Evolutionary conservation across 2,329 filamentous ascomycete species (phyloP).

Genomic region (Cryphonectria parasitica): DNA sequence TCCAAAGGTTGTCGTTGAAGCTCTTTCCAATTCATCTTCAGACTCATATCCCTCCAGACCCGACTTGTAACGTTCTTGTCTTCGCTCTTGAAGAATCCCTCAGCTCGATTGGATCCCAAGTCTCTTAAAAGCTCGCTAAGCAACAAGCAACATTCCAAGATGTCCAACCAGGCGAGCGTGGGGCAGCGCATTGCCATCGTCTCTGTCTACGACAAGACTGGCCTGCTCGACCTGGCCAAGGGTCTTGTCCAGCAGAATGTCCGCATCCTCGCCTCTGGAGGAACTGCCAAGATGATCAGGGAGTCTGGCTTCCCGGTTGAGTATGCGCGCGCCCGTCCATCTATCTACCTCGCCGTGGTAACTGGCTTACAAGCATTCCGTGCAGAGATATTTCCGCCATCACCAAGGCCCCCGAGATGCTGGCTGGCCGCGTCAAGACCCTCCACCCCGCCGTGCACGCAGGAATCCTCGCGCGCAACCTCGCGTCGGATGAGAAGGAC

Average conservation of each 20-base stretch:
- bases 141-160: slow-evolving; percentile 4
- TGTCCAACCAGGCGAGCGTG: slow-evolving; percentile 30
- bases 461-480: slow-evolving; percentile 89
- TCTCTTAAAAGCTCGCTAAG: not conserved
- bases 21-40: not conserved
- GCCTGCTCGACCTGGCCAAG: slow-evolving; percentile 88
- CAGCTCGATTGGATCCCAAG: not conserved
- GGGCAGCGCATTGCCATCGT: slow-evolving; percentile 78
- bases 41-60: not conserved
- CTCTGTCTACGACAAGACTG: slow-evolving; percentile 99
- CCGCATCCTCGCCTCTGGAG: slow-evolving; percentile 90
- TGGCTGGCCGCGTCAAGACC: slow-evolving; percentile 84
- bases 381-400: slow-evolving; percentile 93
- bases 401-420: slow-evolving; percentile 96
- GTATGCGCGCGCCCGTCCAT: slow-evolving; percentile 49
- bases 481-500: slow-evolving; percentile 95
- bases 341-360: not conserved
- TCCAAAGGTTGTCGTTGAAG: not conserved
- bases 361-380: slow-evolving; percentile 23
- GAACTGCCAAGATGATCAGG: slow-evolving; percentile 94
- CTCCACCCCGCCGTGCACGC: slow-evolving; percentile 92
- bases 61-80: slow-evolving; percentile 2
- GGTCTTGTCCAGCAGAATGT: slow-evolving; percentile 88
- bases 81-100: not conserved
- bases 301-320: slow-evolving; percentile 95